Evolutionary conservation across 208 protist genomes (phyloP).

Genomic region (Leishmania martiniquensis): DNA sequence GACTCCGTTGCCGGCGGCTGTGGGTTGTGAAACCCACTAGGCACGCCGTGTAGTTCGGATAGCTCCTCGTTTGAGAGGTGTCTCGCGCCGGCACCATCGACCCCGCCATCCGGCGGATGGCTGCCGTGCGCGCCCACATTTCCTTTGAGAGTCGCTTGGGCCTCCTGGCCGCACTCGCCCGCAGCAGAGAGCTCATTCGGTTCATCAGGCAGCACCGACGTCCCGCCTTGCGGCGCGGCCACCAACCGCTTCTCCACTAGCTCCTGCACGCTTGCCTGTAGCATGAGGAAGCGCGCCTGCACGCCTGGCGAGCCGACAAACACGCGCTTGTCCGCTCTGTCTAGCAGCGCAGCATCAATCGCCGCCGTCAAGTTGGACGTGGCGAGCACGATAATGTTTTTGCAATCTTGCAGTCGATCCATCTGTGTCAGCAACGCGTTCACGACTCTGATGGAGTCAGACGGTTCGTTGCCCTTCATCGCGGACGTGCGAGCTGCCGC

Average conservation of each 20-base stretch:
- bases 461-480: slow-evolving; percentile 93
- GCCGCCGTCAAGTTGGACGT: slow-evolving; percentile 97
- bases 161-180: not conserved
- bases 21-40: not conserved
- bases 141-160: not conserved
- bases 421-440: slow-evolving; percentile 98
- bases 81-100: not conserved
- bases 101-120: not conserved
- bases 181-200: not conserved
- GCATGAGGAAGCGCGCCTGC: slow-evolving; percentile 74
- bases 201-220: not conserved
- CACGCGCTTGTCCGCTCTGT: slow-evolving; percentile 96
- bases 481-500: slow-evolving; percentile 90
- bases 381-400: slow-evolving; percentile 94
- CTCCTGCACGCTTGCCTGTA: slow-evolving; percentile 80
- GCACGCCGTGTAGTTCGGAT: not conserved
- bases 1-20: not conserved
- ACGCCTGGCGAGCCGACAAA: slow-evolving; percentile 90
- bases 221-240: not conserved
- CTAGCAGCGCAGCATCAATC: slow-evolving; percentile 95
- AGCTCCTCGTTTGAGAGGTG: not conserved
- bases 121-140: not conserved
- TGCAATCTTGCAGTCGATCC: slow-evolving; percentile 85
- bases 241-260: slow-evolving; percentile 52
- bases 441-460: slow-evolving; percentile 95